A percentile compares a stretch with the other conserved stretches of the same genome.
These are phyloP conservation scores for Dothideomycetes sp. DNA, from an alignment of 2,329 filamentous ascomycete species.

Conservation along the genomic window DNA sequence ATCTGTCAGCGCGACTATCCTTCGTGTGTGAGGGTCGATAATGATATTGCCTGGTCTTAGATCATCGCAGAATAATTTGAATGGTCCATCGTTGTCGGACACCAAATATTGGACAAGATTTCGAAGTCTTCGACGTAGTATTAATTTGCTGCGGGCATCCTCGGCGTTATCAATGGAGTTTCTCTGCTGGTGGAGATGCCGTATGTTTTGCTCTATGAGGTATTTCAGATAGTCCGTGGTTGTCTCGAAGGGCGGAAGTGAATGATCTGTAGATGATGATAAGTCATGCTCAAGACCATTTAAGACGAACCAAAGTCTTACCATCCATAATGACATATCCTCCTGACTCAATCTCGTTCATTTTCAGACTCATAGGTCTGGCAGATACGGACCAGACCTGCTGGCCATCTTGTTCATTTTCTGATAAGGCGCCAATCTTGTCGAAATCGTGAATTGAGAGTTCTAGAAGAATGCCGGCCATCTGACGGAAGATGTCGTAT, in stretches of 20 bases:
- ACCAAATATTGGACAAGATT: slow-evolving; percentile 11
- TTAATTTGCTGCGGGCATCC: slow-evolving; percentile 17
- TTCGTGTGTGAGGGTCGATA: slow-evolving; percentile 10
- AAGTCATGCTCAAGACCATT: neutral
- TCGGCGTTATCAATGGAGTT: slow-evolving; percentile 15
- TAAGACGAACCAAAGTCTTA: neutral
- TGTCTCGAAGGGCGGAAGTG: neutral
- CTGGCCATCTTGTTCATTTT: neutral
- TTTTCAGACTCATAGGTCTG: neutral
- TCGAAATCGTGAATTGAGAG: neutral
- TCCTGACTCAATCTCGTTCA: slow-evolving; percentile 1
- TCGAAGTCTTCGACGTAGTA: slow-evolving; percentile 13
- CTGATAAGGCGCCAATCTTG: neutral
- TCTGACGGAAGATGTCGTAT: neutral
- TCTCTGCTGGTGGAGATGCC: slow-evolving; percentile 15
- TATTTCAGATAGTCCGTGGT: slow-evolving; percentile 14
- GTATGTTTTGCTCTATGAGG: slow-evolving; percentile 14
- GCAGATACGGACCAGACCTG: neutral
- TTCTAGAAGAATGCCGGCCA: neutral
- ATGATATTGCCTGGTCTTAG: slow-evolving; percentile 15
- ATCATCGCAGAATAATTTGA: slow-evolving; percentile 13
- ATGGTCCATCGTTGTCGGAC: slow-evolving; percentile 1
- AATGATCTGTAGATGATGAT: slow-evolving; percentile 6
- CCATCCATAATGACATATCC: slow-evolving; percentile 6
- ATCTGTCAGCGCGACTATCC: slow-evolving; percentile 15